Evolutionary conservation across 345 rosid species (phyloP), one percentile per base, ranked within the genome.

Genomic region (Populus deltoides): DNA sequence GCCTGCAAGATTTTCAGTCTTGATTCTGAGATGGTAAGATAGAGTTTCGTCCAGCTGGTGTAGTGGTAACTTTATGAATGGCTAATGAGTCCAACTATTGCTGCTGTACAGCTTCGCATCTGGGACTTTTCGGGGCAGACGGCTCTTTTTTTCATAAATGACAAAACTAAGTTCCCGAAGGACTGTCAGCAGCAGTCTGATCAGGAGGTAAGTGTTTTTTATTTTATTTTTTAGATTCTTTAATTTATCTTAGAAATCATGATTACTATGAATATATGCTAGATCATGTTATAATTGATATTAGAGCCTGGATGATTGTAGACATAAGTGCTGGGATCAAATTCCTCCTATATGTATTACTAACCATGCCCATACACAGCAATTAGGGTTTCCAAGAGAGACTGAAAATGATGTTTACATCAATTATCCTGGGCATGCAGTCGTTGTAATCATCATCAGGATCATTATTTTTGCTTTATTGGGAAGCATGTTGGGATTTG

Each of bases 91-190:
- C 74, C 80, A 79, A 85, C 78, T 72, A 69, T 24, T 82, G 66
- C 59, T 84, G 59, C 75, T 83, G 59, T 76, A 79, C 93, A 96
- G 99, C 61, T 93, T 75, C 94, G 89, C 47, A 90, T 96, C 65
- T 93, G 99, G 98, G 99, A 93, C 82, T 91, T 91, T 85, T 96
- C 95, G 62, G 94, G 97, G 74, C 94, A 90, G 83, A 93, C 93
- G 68, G 81, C 88, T 68, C 82, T 85, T 75, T 85, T 82, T 86
- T 88, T 90, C 66, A 71, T 80, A 61, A 89, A 85, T 77, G 97
- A 92, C 73, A 79, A 82, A 83, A 84, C 75, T 79, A 89, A 84
- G 78, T 80, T 83, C 59, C 78, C 76, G 45, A 89, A 88, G 81
- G 96, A 89, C 24, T 74, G 80, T 86, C 93, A 76, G 78, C 92